Base-by-base conservation (phyloP, 345 rosid species). In the Melaleuca alternifolia region DNA sequence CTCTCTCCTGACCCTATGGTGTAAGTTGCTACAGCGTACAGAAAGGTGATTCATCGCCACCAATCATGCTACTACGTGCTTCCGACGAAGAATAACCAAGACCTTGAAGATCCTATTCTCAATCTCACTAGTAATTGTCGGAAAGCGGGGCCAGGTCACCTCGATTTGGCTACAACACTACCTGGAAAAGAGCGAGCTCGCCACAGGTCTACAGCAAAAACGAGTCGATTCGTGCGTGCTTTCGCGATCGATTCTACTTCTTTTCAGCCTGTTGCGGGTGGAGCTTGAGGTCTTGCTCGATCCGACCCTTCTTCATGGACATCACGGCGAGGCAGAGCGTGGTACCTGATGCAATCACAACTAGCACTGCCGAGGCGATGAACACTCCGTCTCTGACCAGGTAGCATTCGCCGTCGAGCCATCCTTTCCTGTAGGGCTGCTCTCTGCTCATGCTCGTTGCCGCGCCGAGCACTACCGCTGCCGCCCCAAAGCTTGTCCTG, bases 351-450 rank as follows among this genome's bases (percentile, higher is more conserved):
- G 93, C 88, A n/a, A 91, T 61, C 75, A 92, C 65, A 84, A 88
- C 91, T 46, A 94, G 85, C 11, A 88, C 81, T 3, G 94, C 96
- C 2, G 98, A 93, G 28, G 91, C 92, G 53, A 90, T 50, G 75
- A 86, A 97, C 56, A 95, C 90, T 6, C 98, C 97, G 28, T 90
- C 91, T 83, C 88, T 95, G 62, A 95, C 97, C 5, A 92, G 51
- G 86, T 95, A 97, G 89, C 99, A 97, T 33, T 95, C 93, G 24
- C 90, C 90, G 13, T 94, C 92, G 16, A 95, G 76, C 99, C 99
- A 95, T 37, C 98, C 99, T 85, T 88, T 87, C 12, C 98, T 94
- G 54, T 93, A 97, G 4, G 83, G 44, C 84, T 97, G 99, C 82
- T n/a, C 84, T 84, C 88, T 89, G 93, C 94, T 95, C 96, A 97